phyloP scores from a whole-genome alignment of 345 rosid genomes.

The Pistacia integerrima region DNA sequence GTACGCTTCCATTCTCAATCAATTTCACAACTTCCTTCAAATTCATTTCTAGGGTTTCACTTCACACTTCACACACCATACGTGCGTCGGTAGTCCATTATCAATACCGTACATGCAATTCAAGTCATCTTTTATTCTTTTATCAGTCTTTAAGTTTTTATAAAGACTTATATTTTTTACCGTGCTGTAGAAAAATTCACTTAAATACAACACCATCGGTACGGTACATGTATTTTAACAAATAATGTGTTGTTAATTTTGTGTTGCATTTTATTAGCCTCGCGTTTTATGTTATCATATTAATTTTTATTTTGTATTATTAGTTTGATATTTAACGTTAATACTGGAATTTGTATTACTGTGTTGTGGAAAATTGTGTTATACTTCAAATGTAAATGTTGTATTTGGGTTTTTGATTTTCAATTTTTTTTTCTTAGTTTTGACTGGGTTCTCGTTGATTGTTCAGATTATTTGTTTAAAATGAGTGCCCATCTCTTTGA shows the following conservation, averaged over 20 bases:
- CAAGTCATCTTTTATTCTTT: not conserved
- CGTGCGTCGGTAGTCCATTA: not conserved
- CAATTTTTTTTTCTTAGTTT: not conserved
- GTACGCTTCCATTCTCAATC: not conserved
- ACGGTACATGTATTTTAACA: no score
- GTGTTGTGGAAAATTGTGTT: not conserved
- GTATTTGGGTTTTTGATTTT: not conserved
- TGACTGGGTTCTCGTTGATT: not conserved
- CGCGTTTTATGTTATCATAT: no score
- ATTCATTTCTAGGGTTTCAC: constrained; percentile 16
- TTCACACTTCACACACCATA: not conserved
- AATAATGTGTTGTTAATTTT: no score
- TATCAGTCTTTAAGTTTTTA: no score
- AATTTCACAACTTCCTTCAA: not conserved
- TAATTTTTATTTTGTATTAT: no score
- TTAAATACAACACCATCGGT: no score
- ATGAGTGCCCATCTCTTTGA: not conserved
- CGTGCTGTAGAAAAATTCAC: no score
- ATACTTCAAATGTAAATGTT: not conserved
- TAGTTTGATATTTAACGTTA: no score
- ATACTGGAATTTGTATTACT: not conserved
- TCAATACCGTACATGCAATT: not conserved
- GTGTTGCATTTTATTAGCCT: no score
- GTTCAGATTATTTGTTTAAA: not conserved
- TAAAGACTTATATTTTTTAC: no score